Conservation (phyloP, 768 basidiomycete genomes). For the Auriscalpium vulgare region DNA sequence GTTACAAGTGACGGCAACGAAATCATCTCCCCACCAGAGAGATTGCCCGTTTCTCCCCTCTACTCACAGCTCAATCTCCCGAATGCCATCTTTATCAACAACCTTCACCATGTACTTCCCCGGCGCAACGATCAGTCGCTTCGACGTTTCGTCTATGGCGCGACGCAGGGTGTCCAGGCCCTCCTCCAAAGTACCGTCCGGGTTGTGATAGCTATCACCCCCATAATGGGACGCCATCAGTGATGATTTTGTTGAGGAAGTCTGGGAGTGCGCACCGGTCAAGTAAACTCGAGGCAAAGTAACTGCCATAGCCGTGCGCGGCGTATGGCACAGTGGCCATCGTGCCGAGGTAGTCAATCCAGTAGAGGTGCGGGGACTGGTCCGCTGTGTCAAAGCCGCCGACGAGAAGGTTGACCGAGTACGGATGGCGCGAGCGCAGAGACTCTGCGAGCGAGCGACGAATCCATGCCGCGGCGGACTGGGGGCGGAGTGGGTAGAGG, state of each 20-base stretch:
- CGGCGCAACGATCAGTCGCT: constrained; percentile 72
- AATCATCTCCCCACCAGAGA: too few relatives aligned
- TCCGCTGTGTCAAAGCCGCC: constrained; percentile 86
- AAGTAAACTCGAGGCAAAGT: constrained; percentile 86
- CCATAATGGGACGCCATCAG: not conserved
- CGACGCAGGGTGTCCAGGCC: constrained; percentile 77
- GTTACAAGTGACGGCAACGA: too few relatives aligned
- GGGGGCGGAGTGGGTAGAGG: constrained; percentile 79
- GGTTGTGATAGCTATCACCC: constrained; percentile 73
- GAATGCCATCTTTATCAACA: constrained; percentile 85
- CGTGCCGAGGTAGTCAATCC: constrained; percentile 95
- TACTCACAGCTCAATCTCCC: constrained; percentile 57
- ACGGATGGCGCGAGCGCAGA: constrained; percentile 80
- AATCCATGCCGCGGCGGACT: constrained; percentile 92
- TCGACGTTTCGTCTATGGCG: constrained; percentile 84
- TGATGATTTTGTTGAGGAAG: not conserved
- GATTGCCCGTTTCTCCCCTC: too few relatives aligned
- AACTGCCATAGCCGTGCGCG: constrained; percentile 92
- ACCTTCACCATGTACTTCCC: constrained; percentile 84
- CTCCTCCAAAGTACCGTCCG: constrained; percentile 76
- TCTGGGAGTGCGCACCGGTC: constrained; percentile 55
- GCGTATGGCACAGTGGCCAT: constrained; percentile 84
- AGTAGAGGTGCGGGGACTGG: constrained; percentile 73
- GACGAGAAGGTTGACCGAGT: constrained; percentile 86
- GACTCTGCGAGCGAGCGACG: constrained; percentile 85